Evolutionary conservation across 2,329 filamentous ascomycete species (phyloP).

Genomic region (Colletotrichum cereale): DNA sequence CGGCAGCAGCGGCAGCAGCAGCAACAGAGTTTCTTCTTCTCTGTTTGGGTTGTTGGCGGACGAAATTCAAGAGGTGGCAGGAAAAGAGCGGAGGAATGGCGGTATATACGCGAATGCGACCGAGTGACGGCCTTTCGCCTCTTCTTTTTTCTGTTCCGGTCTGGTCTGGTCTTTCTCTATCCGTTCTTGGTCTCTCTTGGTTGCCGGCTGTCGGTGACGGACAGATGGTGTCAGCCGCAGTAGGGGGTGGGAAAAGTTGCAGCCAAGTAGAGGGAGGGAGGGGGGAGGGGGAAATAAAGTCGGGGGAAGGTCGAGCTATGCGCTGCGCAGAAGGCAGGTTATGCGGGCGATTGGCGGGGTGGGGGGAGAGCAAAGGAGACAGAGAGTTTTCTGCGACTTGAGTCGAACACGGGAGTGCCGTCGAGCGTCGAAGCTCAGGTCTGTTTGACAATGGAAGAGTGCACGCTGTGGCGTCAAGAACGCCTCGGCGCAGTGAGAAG

Average conservation of each 20-base stretch:
- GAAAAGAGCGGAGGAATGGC: slow-evolving; percentile 16
- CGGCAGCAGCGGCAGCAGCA: not conserved
- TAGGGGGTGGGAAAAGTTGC: slow-evolving; percentile 4
- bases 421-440: slow-evolving; percentile 29
- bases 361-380: not conserved
- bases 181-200: not conserved
- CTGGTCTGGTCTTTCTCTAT: slow-evolving; percentile 1
- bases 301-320: slow-evolving; percentile 1
- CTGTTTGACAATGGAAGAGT: slow-evolving; percentile 30
- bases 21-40: slow-evolving; percentile 1
- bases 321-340: slow-evolving; percentile 22
- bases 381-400: slow-evolving; percentile 26
- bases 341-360: slow-evolving; percentile 29
- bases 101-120: slow-evolving; percentile 37
- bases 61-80: slow-evolving; percentile 11
- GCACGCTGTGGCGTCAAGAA: slow-evolving; percentile 42
- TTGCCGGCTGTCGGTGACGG: slow-evolving; percentile 29
- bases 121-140: slow-evolving; percentile 19
- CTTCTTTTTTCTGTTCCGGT: not conserved
- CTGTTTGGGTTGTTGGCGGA: slow-evolving; percentile 5
- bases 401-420: slow-evolving; percentile 33
- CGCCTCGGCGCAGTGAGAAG: slow-evolving; percentile 41
- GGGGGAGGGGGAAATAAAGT: not conserved
- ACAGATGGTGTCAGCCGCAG: slow-evolving; percentile 33
- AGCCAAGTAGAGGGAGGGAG: slow-evolving; percentile 8